Conservation (phyloP, 2,329 filamentous ascomycete species). For the Pyrenochaeta sp. region DNA sequence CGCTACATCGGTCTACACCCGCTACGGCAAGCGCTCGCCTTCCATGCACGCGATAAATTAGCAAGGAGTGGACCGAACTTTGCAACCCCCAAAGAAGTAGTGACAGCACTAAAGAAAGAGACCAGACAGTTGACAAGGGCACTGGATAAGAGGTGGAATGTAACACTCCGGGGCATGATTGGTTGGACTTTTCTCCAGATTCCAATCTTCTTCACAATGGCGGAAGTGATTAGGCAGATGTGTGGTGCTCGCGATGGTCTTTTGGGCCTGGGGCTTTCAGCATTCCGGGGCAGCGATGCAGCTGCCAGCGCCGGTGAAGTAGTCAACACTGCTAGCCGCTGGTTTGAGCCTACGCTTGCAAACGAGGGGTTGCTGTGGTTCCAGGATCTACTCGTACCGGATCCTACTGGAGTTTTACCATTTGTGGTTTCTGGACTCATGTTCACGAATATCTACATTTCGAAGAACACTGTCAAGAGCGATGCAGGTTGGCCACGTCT, state of each 20-base stretch:
- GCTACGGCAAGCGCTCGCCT: conserved; percentile 40
- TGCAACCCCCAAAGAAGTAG: conserved; percentile 24
- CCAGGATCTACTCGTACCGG: conserved; percentile 61
- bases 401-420: conserved; percentile 60
- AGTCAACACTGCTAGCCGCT: conserved; percentile 19
- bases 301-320: conserved; percentile 12
- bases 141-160: conserved; percentile 41
- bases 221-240: conserved; percentile 47
- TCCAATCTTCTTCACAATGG: conserved; percentile 48
- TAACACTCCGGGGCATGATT: conserved; percentile 30
- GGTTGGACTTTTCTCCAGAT: conserved; percentile 42
- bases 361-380: conserved; percentile 69
- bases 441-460: conserved; percentile 54
- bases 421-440: conserved; percentile 58
- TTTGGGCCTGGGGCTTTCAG: conserved; percentile 30
- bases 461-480: conserved; percentile 26
- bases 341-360: conserved; percentile 59
- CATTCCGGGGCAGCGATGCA: conserved; percentile 11
- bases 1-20: conserved; percentile 55
- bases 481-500: conserved; percentile 21
- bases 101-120: conserved; percentile 14
- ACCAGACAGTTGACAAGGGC: conserved; percentile 28
- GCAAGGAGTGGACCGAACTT: conserved; percentile 27
- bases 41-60: conserved; percentile 31
- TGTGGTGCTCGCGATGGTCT: conserved; percentile 38